Base-by-base conservation (phyloP, 805 yeast genomes). In the Lachancea kluyveri region DNA sequence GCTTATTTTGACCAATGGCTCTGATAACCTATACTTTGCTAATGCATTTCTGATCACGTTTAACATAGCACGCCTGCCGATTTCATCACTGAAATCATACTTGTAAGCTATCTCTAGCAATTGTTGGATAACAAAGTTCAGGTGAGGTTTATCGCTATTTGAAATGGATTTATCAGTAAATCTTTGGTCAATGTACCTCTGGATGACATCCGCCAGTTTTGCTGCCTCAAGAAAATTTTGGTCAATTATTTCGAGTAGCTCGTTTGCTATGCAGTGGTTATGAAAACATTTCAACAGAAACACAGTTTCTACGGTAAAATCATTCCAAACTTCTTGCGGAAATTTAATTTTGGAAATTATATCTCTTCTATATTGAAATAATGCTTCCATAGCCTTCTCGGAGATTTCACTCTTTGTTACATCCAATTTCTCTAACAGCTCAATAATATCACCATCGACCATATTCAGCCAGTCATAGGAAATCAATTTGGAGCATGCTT, bases 31-130 rank as follows among this genome's bases (percentile, higher is more conserved):
- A 31, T 74, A 79, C 24, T 71, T 67, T 1, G 78, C 67, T 36
- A 81, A 60, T n/a, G 77, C 63, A 14, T 73, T 64, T 61, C 85
- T 67, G 4, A 78, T 57, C 2, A 74, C 66, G 18, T 65, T 68
- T 23, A 82, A 59, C 74, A 86, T 75, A 26, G 76, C 75, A 53
- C 95, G 70, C 50, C 96, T 72, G 13, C 96, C 96, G 28, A 82
- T 72, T 55, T 88, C 95, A 61, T 92, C 96, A 45, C 86, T 79
- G 48, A 75, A 86, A 54, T 92, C 97, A 50, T 80, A 81, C 22
- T 73, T 72, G 17, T 70, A 70, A 1, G 88, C 79, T 17, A 85
- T 70, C 7, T 63, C 56, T 22, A 90, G 52, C 13, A 90, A 55
- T 54, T 92, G 95, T 36, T 76, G 75, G 24, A 87, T 68, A 28